Evolutionary conservation across 805 yeast genomes (phyloP), one percentile per base, ranked within the genome.

Genomic region (Metschnikowia corniflorae): DNA sequence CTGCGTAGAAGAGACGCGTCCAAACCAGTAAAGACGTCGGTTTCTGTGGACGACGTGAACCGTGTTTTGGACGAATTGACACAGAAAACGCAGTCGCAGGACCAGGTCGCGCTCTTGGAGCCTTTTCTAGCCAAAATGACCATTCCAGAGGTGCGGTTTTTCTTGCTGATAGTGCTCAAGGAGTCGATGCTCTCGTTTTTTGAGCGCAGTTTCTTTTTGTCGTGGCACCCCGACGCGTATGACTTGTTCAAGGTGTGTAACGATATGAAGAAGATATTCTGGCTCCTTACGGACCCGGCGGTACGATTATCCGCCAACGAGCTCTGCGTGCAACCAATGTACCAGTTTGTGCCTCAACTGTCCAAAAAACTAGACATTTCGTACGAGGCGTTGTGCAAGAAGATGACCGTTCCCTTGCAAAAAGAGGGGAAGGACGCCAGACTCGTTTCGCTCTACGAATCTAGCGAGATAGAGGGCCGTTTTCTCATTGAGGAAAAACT

Each of bases 401-500:
- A 58, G 16, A 63, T 84, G 53, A 58, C 60, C 16, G 57, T 30
- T 17, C 54, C 52, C 7, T 63, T 69, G 17, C 37, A 39, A 2
- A 48, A 50, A 44, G 54, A 49, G 10, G 41, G 35, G 6, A 44
- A 49, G 20, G 49, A 46, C 32, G 31, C 44, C 6, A 39, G 36
- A 25, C 35, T 59, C 16, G 43, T 49, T 17, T 36, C 33, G 3
- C 28, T 40, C 15, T 61, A 51, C 46, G 37, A 45, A 2, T 18
- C 30, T 1, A 29, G 42, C 23, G 37, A 38, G 2, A 31, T 55
- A 6, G 50, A 46, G 14, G 51, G 49, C 23, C 50, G 56, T 29
- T 86, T 87, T 50, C 72, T 70, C 35, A 77, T 91, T 7, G 97
- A 91, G 53, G 97, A 91, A 55, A 91, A 91, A 55, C 73, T 88